Evolutionary conservation across 2,329 filamentous ascomycete genomes (phyloP).

Genomic region (Hypoxylon sp.): DNA sequence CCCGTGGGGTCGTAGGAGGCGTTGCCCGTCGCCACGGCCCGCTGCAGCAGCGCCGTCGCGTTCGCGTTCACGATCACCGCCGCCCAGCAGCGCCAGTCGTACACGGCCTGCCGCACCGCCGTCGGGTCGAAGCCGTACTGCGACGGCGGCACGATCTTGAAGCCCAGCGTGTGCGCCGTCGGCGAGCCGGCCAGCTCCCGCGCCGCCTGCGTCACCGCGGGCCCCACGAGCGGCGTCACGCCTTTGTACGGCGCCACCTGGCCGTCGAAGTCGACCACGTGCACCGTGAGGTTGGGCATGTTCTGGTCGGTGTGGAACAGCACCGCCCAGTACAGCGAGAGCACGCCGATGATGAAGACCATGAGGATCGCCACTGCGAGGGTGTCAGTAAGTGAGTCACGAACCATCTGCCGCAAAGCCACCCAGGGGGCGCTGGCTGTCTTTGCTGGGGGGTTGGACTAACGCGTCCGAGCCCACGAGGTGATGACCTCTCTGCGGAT

Average conservation of each 20-base stretch:
- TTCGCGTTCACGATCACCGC: conserved; percentile 73
- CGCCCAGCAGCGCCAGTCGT: conserved; percentile 69
- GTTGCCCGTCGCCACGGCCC: conserved; percentile 67
- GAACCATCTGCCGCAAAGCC: not conserved
- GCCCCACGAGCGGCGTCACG: conserved; percentile 67
- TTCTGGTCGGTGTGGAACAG: conserved; percentile 65
- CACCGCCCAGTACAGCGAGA: conserved; percentile 73
- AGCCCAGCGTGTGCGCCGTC: conserved; percentile 61
- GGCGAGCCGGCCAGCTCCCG: conserved; percentile 58
- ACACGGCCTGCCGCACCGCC: conserved; percentile 68
- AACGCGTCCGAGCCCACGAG: conserved; percentile 43
- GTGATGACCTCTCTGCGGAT: conserved; percentile 40
- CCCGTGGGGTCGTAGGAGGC: conserved; percentile 70
- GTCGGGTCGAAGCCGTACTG: conserved; percentile 68
- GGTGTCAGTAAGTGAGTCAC: not conserved
- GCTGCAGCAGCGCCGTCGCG: conserved; percentile 68
- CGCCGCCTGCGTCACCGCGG: conserved; percentile 61
- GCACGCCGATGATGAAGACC: conserved; percentile 65
- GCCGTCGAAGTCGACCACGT: conserved; percentile 74
- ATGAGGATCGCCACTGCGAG: conserved; percentile 63
- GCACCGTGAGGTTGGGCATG: conserved; percentile 62
- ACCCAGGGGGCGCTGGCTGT: not conserved
- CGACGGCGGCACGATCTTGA: conserved; percentile 59
- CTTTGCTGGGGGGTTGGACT: conserved; percentile 17
- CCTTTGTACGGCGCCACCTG: conserved; percentile 63